phyloP scores from a whole-genome alignment of 176 grass and related monocot genomes.

The Cymbopogon citratus region DNA sequence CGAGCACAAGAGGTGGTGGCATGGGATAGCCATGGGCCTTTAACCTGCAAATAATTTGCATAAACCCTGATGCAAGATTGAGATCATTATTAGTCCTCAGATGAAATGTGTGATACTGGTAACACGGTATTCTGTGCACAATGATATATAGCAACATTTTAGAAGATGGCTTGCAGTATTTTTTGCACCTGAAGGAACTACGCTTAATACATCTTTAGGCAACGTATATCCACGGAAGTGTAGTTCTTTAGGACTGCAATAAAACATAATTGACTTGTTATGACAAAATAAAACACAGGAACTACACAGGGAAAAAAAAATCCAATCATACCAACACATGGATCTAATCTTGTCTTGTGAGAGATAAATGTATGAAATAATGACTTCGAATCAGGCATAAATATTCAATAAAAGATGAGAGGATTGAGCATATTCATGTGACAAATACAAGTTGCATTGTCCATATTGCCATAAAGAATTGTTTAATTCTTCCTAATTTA shows the following conservation, averaged over 20 bases:
- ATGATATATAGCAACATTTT: not conserved
- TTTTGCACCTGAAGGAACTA: conserved; percentile 18
- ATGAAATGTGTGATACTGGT: not conserved
- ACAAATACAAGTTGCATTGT: not conserved
- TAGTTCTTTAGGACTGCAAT: not conserved
- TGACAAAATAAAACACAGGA: not conserved
- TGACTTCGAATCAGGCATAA: not conserved
- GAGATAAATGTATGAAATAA: not conserved
- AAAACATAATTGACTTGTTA: not conserved
- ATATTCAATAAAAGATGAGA: not conserved
- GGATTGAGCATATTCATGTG: not conserved
- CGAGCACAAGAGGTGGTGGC: conserved; percentile 24
- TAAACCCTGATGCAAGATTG: not conserved
- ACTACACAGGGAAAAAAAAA: not conserved
- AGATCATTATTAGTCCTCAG: not conserved
- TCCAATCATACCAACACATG: not conserved
- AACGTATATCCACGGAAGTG: not conserved
- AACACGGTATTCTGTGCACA: not conserved
- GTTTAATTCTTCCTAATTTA: not conserved
- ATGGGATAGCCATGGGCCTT: conserved; percentile 4
- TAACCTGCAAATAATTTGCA: not conserved
- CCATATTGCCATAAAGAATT: not conserved
- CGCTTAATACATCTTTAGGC: not conserved
- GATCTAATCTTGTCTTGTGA: not conserved
- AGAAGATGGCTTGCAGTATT: not conserved